Conservation (phyloP, 108 stramenopile genomes). For the Parietichytrium sp. region DNA sequence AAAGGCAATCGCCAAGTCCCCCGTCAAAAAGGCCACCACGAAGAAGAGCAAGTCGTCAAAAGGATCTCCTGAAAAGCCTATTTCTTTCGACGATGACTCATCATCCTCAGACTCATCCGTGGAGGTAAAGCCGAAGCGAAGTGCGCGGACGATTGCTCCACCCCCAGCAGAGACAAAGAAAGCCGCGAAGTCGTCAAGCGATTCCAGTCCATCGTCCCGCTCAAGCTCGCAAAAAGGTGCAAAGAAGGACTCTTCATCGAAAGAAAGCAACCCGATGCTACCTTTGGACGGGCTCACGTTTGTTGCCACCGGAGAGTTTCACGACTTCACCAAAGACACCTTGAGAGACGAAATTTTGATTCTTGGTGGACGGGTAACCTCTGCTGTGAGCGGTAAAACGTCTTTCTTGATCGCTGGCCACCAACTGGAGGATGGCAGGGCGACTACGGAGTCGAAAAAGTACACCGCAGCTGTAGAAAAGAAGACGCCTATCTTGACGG, state of each 20-base stretch:
- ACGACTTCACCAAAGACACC: constrained; percentile 55
- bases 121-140: too few species aligned
- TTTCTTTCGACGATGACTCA: too few species aligned
- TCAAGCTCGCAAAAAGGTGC: not conserved
- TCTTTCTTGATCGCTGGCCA: constrained; percentile 75
- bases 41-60: too few species aligned
- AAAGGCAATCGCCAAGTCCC: too few species aligned
- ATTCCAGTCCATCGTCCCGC: too few species aligned
- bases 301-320: not conserved
- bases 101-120: too few species aligned
- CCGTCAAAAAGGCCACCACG: too few species aligned
- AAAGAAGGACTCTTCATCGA: not conserved
- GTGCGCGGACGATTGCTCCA: too few species aligned
- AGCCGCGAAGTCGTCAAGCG: too few species aligned
- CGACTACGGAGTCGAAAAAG: constrained; percentile 72
- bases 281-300: not conserved
- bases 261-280: not conserved
- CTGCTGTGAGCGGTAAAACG: constrained; percentile 76
- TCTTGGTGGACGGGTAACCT: constrained; percentile 76
- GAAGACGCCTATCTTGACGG: constrained; percentile 46
- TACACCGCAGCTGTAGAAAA: constrained; percentile 66
- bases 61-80: too few species aligned
- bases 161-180: too few species aligned
- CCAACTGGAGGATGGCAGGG: constrained; percentile 86
- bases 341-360: constrained; percentile 71